Conservation (phyloP, 805 yeast species). For the Torulaspora maleeae region DNA sequence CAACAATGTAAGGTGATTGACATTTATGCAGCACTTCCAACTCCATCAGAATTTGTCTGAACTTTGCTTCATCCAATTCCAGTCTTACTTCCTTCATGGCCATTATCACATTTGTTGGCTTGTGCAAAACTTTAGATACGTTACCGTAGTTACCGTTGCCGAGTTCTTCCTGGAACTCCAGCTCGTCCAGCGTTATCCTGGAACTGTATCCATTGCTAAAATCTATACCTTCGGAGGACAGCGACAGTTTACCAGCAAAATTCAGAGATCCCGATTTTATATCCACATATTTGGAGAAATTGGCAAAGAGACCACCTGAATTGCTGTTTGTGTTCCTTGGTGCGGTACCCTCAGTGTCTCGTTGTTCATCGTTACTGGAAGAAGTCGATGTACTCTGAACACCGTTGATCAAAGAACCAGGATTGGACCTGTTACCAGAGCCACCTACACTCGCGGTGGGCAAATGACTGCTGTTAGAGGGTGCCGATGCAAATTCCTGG, state of each 20-base stretch:
- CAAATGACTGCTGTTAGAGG: constrained; percentile 21
- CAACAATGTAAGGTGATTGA: constrained; percentile 85
- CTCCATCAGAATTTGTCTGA: constrained; percentile 94
- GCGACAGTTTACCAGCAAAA: constrained; percentile 88
- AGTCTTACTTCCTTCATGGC: constrained; percentile 96
- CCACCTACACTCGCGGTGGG: constrained; percentile 7
- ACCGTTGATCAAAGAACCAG: constrained; percentile 30
- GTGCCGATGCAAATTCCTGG: constrained; percentile 31
- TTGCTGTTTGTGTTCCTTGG: constrained; percentile 18
- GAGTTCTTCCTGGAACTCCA: constrained; percentile 76
- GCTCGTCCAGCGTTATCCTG: constrained; percentile 77
- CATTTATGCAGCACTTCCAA: constrained; percentile 90
- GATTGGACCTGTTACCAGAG: constrained; percentile 29
- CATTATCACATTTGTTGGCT: constrained; percentile 87
- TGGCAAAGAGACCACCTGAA: constrained; percentile 62
- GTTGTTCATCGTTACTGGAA: constrained; percentile 24
- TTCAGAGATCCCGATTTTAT: constrained; percentile 87
- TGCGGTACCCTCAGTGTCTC: constrained; percentile 30
- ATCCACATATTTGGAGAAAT: constrained; percentile 83
- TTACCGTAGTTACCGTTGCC: constrained; percentile 97
- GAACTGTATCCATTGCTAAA: constrained; percentile 86
- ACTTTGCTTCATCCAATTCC: constrained; percentile 89
- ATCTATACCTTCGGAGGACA: constrained; percentile 88
- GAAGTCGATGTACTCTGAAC: constrained; percentile 35
- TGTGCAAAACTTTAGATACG: constrained; percentile 87